phyloP scores from a whole-genome alignment of 2,329 filamentous ascomycete species.

The Ceratocystis albifundus region DNA sequence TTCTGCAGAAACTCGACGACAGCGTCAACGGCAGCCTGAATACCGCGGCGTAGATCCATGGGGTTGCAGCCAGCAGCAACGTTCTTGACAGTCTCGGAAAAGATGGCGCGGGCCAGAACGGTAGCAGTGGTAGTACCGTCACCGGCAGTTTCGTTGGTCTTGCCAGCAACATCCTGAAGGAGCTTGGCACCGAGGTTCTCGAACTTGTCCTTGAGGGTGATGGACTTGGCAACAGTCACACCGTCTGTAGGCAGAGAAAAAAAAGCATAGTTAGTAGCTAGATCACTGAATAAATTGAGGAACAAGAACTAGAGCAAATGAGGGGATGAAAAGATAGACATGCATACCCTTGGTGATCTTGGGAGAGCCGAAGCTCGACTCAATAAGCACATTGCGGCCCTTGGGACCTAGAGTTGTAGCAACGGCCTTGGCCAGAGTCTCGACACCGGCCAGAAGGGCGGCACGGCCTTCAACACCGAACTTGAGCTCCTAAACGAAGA shows the following conservation, averaged over 20 bases:
- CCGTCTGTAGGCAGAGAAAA: slow-evolving; percentile 47
- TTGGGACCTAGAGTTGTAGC: slow-evolving; percentile 94
- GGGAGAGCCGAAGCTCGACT: slow-evolving; percentile 95
- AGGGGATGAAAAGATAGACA: no score
- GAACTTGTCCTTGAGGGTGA: slow-evolving; percentile 95
- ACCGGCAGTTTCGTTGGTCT: slow-evolving; percentile 98
- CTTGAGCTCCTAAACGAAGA: slow-evolving; percentile 67
- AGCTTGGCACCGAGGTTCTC: slow-evolving; percentile 97
- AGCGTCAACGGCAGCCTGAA: slow-evolving; percentile 88
- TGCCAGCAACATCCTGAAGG: slow-evolving; percentile 94
- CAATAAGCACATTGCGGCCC: slow-evolving; percentile 95
- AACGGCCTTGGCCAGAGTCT: slow-evolving; percentile 92
- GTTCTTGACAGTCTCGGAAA: slow-evolving; percentile 99
- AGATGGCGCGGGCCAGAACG: slow-evolving; percentile 92
- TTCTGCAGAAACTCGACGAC: slow-evolving; percentile 88
- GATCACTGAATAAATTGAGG: background rate
- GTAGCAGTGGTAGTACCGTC: slow-evolving; percentile 97
- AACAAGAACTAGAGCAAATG: slow-evolving; percentile 5
- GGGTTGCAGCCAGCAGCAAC: slow-evolving; percentile 98
- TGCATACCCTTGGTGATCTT: slow-evolving; percentile 96
- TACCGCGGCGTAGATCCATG: slow-evolving; percentile 95
- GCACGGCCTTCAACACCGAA: slow-evolving; percentile 93
- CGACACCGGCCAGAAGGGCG: slow-evolving; percentile 80
- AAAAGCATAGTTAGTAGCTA: slow-evolving; percentile 26
- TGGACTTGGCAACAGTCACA: slow-evolving; percentile 80